Percentiles rank a stretch among this genome's conserved stretches.
These are phyloP conservation scores for Phytophthora citrophthora DNA, from an alignment of 352 stramenopile species.

Conservation along the genomic window DNA sequence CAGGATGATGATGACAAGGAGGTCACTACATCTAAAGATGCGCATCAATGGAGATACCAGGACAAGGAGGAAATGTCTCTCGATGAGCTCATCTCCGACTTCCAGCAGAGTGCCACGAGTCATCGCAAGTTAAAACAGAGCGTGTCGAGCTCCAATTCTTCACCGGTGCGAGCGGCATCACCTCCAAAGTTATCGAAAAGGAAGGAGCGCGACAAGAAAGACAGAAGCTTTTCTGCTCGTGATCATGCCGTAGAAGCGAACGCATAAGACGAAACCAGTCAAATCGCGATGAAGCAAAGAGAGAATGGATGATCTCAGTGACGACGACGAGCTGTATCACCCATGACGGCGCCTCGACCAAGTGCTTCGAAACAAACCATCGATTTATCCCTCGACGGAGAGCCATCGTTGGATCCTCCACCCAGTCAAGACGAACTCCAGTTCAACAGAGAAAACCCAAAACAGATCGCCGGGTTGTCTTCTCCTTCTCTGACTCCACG, in stretches of 20 bases:
- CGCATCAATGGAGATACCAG: constrained; percentile 8
- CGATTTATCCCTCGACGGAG: constrained; percentile 29
- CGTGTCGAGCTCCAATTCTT: neutral
- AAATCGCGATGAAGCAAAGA: neutral
- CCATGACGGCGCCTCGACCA: constrained; percentile 60
- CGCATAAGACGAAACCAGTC: neutral
- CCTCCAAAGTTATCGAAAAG: constrained; percentile 22
- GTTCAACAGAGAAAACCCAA: constrained; percentile 4
- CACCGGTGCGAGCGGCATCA: constrained; percentile 5
- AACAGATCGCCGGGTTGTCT: constrained; percentile 11
- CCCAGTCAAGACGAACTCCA: constrained; percentile 1
- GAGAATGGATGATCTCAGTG: constrained; percentile 10
- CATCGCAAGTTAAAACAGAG: constrained; percentile 1
- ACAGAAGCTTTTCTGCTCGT: constrained; percentile 7
- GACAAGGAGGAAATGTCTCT: constrained; percentile 39
- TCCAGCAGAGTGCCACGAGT: constrained; percentile 44
- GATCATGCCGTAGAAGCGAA: neutral
- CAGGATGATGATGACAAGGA: constrained; percentile 6
- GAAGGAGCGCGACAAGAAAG: constrained; percentile 8
- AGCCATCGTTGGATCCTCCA: neutral
- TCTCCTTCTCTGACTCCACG: constrained; percentile 20
- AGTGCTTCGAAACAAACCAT: constrained; percentile 48
- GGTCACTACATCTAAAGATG: constrained; percentile 1
- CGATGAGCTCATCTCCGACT: constrained; percentile 56
- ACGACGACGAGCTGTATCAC: constrained; percentile 33